Evolutionary conservation across 495 filamentous ascomycete genomes (phyloP), one percentile per base, ranked within the genome.

Genomic region (Lasiosphaeria miniovina): DNA sequence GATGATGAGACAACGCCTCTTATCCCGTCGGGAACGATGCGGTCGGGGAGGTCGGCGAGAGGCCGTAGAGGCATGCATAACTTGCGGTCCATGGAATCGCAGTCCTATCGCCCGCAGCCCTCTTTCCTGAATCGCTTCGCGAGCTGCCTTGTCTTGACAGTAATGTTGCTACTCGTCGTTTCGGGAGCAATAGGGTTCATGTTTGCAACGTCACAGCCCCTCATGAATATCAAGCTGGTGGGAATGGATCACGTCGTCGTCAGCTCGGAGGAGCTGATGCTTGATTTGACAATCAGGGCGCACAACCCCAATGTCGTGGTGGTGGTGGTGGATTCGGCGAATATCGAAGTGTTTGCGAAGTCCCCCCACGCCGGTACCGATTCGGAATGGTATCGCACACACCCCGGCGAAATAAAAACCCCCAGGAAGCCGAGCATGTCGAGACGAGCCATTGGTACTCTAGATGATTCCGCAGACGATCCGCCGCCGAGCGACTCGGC

Each of bases 181-280:
- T 84, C 90, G 14, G 91, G 89, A 31, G 88, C 88, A 5, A 85
- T 91, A 17, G 90, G 88, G 12, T 96, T 98, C 73, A 80, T 97
- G 67, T 85, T 95, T 62, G 88, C 91, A 17, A 92, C 91, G 43
- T 95, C 91, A n/a, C 91, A 95, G 61, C 88, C 92, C 7, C 80
- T 98, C 10, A 74, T 86, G 45, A 85, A 90, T 49, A 87, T 98
- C 55, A 77, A 85, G 49, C 79, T 98, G 35, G 71, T 86, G 45
- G 86, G 86, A 43, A 89, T 98, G 61, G 84, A 87, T 62, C 93
- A 96, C 64, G 91, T 98, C 15, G 82, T 98, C 36, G 92, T 92
- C 6, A 96, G 90, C 61, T 88, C 96, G 68, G 90, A 96, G 71
- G 95, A 98, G 67, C 80, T 98, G 17, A 98, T 98, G 87, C 79